phyloP scores from a whole-genome alignment of 192 early-diverging fungal genomes.

The Pecoramyces ruminantium region DNA sequence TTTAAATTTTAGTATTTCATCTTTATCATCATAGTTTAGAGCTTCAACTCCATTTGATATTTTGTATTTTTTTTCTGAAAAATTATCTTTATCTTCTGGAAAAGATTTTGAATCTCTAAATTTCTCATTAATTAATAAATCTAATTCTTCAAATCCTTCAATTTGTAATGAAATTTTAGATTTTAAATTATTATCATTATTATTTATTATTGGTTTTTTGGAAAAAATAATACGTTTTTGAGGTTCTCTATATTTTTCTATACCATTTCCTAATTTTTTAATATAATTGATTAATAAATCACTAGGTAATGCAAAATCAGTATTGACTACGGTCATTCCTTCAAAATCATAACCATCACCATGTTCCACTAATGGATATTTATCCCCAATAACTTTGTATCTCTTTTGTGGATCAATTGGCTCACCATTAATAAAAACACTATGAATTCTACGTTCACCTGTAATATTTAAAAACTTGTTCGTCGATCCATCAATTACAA shows the following conservation, averaged over 20 bases:
- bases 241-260: background rate
- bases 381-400: background rate
- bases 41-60: too few relatives aligned
- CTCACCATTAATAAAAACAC: background rate
- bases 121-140: too few relatives aligned
- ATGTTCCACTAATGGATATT: background rate
- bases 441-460: background rate
- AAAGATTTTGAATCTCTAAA: too few relatives aligned
- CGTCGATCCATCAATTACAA: background rate
- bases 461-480: background rate
- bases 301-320: background rate
- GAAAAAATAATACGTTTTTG: background rate
- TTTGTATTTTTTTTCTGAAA: too few relatives aligned
- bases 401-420: background rate
- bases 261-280: background rate
- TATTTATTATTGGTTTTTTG: too few relatives aligned
- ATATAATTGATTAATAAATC: background rate
- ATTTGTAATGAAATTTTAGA: too few relatives aligned
- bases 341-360: background rate
- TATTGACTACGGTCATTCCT: background rate
- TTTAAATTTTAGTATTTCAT: too few relatives aligned
- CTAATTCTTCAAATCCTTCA: too few relatives aligned
- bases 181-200: too few relatives aligned
- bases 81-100: too few relatives aligned
- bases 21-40: too few relatives aligned